Evolutionary conservation across 2,329 filamentous ascomycete species (phyloP).

Genomic region (Mycosphaerella sp.): DNA sequence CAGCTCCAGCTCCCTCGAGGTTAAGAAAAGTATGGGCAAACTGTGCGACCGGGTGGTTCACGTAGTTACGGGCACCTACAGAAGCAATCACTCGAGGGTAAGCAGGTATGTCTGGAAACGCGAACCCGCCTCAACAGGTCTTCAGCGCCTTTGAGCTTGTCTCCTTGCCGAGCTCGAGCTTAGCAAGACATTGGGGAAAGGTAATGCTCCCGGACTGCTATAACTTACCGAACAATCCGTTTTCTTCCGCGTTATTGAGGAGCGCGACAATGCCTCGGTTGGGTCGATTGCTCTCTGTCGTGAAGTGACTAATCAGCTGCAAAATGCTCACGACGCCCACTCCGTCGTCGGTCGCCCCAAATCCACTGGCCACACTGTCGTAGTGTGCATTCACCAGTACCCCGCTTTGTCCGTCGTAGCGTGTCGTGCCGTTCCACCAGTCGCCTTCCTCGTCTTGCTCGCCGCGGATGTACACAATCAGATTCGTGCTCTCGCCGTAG

Average conservation of each 20-base stretch:
- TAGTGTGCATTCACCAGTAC: constrained; percentile 94
- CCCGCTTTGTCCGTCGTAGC: constrained; percentile 52
- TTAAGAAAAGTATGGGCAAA: constrained; percentile 88
- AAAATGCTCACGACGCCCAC: constrained; percentile 81
- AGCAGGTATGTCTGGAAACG: too few species aligned
- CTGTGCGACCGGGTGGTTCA: constrained; percentile 70
- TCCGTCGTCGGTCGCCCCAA: constrained; percentile 89
- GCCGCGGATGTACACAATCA: constrained; percentile 86
- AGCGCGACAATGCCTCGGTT: constrained; percentile 74
- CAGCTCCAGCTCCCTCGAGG: constrained; percentile 88
- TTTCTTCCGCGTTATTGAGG: constrained; percentile 94
- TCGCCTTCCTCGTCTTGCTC: constrained; percentile 61
- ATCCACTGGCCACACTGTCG: constrained; percentile 87
- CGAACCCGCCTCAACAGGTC: too few species aligned
- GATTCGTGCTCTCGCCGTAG: constrained; percentile 90
- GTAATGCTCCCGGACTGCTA: too few species aligned
- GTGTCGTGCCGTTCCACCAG: constrained; percentile 57
- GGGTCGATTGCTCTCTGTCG: constrained; percentile 59
- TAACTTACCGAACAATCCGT: constrained; percentile 66
- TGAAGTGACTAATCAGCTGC: constrained; percentile 83
- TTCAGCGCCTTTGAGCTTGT: too few species aligned
- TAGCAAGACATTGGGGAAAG: too few species aligned
- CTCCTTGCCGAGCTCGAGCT: too few species aligned
- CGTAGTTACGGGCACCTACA: constrained; percentile 62
- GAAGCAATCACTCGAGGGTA: too few species aligned